These are phyloP conservation scores for Pestalotiopsis sp. DNA, from an alignment of 2,329 filamentous ascomycete species.

Conservation along the genomic window DNA sequence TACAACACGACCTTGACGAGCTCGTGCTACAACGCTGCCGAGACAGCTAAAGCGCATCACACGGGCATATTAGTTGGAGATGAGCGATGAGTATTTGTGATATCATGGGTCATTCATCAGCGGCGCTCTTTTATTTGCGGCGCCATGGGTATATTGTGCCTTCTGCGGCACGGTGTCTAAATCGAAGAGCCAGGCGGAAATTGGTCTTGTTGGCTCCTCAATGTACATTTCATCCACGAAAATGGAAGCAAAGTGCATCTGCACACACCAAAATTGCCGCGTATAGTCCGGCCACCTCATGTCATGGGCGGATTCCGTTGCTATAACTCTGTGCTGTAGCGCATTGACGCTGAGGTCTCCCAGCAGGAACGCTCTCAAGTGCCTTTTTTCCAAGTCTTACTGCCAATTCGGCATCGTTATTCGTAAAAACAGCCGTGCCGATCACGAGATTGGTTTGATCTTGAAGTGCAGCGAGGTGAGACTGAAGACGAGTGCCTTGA, in stretches of 20 bases:
- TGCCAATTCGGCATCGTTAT: slow-evolving; percentile 5
- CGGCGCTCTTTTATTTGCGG: background rate
- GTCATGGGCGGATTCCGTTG: background rate
- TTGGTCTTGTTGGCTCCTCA: background rate
- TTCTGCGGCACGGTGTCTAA: background rate
- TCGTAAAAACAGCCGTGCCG: background rate
- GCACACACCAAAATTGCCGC: background rate
- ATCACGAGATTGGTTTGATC: slow-evolving; percentile 71
- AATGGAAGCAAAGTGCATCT: background rate
- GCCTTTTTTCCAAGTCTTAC: background rate
- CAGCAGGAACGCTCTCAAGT: background rate
- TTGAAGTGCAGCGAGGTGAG: slow-evolving; percentile 98
- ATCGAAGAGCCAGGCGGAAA: background rate
- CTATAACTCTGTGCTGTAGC: background rate
- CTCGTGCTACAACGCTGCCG: background rate
- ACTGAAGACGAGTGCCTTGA: slow-evolving; percentile 96
- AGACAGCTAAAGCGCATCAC: background rate
- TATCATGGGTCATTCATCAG: background rate
- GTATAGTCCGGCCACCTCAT: background rate
- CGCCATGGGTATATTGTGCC: slow-evolving; percentile 3
- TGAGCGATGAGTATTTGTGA: background rate
- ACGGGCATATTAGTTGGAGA: background rate
- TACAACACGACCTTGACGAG: background rate
- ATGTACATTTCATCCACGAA: slow-evolving; percentile 20
- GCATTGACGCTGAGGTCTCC: background rate